phyloP scores from a whole-genome alignment of 1,139 yeast species.

The Tardiomyces depauwii region DNA sequence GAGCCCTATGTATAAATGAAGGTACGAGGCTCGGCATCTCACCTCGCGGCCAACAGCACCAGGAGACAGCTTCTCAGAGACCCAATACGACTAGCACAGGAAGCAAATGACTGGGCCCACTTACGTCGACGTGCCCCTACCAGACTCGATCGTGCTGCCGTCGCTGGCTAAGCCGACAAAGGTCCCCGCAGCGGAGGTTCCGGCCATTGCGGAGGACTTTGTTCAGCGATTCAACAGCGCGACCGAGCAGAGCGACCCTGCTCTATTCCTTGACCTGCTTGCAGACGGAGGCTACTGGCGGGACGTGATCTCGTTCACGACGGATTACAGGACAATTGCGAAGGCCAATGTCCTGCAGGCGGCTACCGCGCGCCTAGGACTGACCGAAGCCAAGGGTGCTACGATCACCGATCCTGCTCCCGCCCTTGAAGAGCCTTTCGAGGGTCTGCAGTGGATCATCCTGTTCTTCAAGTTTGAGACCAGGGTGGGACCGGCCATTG shows the following conservation, averaged over 20 bases:
- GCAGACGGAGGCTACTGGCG: slow-evolving; percentile 12
- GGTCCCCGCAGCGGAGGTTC: background rate
- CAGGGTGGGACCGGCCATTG: slow-evolving; percentile 26
- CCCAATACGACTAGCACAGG: background rate
- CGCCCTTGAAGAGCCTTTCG: background rate
- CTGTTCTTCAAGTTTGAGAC: slow-evolving; percentile 19
- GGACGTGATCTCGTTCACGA: slow-evolving; percentile 14
- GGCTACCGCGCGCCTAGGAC: slow-evolving; percentile 9
- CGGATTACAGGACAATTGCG: slow-evolving; percentile 12
- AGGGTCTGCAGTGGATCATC: background rate
- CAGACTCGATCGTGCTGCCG: background rate
- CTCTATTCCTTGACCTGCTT: slow-evolving; percentile 7
- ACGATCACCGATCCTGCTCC: background rate
- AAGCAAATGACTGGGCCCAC: background rate
- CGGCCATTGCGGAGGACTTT: background rate
- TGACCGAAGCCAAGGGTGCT: slow-evolving; percentile 6
- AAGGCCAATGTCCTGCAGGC: slow-evolving; percentile 13
- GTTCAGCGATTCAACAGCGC: background rate
- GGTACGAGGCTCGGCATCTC: too few relatives aligned
- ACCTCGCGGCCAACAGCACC: too few relatives aligned
- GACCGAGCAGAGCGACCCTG: background rate
- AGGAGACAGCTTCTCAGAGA: too few relatives aligned
- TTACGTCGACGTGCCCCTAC: background rate
- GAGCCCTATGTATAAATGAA: too few relatives aligned
- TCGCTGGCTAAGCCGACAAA: background rate